Evolutionary conservation across 1,284 basidiomycete genomes (phyloP).

Genomic region (Ceratobasidium sp.): DNA sequence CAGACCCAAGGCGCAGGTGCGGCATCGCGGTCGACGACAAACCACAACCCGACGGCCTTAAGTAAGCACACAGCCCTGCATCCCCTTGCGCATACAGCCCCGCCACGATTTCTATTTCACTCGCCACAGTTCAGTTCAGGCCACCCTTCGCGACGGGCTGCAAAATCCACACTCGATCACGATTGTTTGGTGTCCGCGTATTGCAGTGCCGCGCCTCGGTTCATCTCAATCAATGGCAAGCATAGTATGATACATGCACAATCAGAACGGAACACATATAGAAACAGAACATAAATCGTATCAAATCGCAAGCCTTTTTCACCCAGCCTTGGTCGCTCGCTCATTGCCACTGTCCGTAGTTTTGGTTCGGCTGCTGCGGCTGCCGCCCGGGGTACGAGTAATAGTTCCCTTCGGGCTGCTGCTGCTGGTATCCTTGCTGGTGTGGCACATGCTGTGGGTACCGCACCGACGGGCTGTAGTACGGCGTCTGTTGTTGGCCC

Average conservation of each 20-base stretch:
- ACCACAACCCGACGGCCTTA: background rate
- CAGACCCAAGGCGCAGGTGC: conserved; percentile 28
- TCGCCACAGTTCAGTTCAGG: background rate
- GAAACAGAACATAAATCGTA: conserved; percentile 14
- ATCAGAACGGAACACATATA: background rate
- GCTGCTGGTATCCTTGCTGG: conserved; percentile 29
- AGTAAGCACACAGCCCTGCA: conserved; percentile 29
- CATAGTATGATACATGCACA: conserved; percentile 5
- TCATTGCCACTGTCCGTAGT: conserved; percentile 36
- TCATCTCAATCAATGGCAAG: conserved; percentile 1
- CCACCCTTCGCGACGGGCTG: too few species aligned
- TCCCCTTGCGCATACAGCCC: conserved; percentile 5
- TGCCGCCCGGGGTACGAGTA: conserved; percentile 23
- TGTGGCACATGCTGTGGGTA: conserved; percentile 3
- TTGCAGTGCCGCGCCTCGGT: too few species aligned
- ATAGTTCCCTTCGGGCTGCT: conserved; percentile 15
- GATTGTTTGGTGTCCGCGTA: too few species aligned
- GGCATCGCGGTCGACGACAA: conserved; percentile 27
- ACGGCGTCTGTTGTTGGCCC: background rate
- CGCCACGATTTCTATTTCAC: background rate
- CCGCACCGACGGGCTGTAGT: conserved; percentile 7
- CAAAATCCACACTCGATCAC: too few species aligned
- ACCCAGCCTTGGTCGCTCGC: background rate
- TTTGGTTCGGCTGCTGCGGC: conserved; percentile 33
- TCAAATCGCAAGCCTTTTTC: background rate